phyloP scores from a whole-genome alignment of 2,329 filamentous ascomycete genomes.

The Fusarium sambucinum region DNA sequence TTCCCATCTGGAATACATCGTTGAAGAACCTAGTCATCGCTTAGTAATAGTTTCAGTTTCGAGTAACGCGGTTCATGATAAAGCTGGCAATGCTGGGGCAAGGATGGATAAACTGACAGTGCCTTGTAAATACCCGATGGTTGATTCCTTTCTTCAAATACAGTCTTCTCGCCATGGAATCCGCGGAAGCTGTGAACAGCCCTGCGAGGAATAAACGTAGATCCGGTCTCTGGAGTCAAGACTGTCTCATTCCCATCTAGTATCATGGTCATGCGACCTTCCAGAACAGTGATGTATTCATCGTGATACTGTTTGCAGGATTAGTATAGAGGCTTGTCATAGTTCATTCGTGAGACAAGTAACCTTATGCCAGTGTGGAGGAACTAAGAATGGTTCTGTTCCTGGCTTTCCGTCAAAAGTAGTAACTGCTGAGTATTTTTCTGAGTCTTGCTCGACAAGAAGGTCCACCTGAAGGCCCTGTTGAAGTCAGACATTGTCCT shows the following conservation, averaged over 20 bases:
- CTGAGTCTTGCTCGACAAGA: neutral
- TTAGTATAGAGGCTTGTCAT: neutral
- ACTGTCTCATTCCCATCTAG: neutral
- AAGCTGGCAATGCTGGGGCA: no score
- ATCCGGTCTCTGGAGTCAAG: neutral
- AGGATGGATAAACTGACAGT: neutral
- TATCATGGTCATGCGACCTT: neutral
- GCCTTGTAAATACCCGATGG: neutral
- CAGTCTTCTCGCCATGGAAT: neutral
- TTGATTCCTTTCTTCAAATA: neutral
- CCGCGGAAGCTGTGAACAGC: neutral
- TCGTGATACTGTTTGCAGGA: fast-evolving
- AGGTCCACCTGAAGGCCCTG: neutral
- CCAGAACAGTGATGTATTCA: neutral
- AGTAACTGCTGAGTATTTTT: neutral
- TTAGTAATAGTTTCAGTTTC: neutral
- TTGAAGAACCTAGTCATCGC: neutral
- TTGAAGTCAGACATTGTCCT: fast-evolving
- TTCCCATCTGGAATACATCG: neutral
- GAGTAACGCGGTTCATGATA: no score
- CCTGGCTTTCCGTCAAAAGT: neutral
- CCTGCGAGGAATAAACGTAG: neutral
- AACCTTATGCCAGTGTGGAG: neutral
- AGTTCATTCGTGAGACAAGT: no score
- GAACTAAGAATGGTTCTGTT: neutral